Base-by-base conservation (phyloP, 129 eudicot species). In the Helichrysum umbraculigerum region DNA sequence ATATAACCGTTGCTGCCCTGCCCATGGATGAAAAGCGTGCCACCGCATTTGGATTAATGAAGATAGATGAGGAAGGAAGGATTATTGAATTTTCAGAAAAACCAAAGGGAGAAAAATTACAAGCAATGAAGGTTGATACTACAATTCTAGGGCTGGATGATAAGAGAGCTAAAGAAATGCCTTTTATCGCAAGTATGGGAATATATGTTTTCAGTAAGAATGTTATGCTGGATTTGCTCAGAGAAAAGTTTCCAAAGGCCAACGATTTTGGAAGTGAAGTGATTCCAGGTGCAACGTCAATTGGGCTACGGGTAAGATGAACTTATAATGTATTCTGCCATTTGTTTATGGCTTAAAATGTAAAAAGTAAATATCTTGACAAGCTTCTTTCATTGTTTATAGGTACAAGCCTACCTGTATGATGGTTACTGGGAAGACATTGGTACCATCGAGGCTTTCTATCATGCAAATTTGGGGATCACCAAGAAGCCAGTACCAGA, bases 371-470 rank as follows among this genome's bases (percentile, higher is more conserved):
- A 25, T 25, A 25, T 25, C 28, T 25, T 25, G 28, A 25, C 28
- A 25, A 25, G 28, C 28, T 25, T 64, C 21, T 20, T 66, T 52
- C 17, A 22, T 44, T 60, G 52, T 65, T 74, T 1, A 20, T 35
- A 76, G 82, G 84, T 84, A 61, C 96, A 90, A 85, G 90, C 92
- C 12, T 87, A 90, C 73, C 70, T 87, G 75, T 90, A 83, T 82
- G 92, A 90, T 79, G 96, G 90, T 71, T 90, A 90, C 79, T 90
- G 92, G 96, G 96, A 90, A 83, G 96, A 87, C 59, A 90, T 90
- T 79, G 96, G 96, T 78, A 90, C 96, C 22, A 90, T 90, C 34
- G 90, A 87, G 68, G 92, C 92, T 78, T 87, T 90, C 75, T 89
- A 89, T 69, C 87, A 90, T 83, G 92, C 92, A 59, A 85, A 90